Conservation (phyloP, 805 yeast genomes). For the Ogataea wickerhamii region DNA sequence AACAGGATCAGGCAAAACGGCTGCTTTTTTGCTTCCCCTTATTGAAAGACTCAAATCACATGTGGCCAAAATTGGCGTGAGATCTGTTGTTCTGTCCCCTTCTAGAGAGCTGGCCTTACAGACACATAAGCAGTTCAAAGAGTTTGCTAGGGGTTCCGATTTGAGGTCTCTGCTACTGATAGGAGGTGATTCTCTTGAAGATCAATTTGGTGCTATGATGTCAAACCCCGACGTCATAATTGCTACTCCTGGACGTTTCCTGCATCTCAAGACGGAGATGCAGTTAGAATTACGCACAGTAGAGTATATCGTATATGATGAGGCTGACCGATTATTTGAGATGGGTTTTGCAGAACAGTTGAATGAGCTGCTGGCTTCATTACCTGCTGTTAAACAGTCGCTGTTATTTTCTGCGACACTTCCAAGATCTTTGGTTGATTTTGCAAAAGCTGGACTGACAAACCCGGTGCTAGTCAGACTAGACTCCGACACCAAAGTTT, state of each 20-base stretch:
- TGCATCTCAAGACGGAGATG: conserved; percentile 97
- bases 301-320: conserved; percentile 93
- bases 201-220: conserved; percentile 91
- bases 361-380: conserved; percentile 78
- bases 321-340: conserved; percentile 94
- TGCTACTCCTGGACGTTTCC: conserved; percentile 96
- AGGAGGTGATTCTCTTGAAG: conserved; percentile 99
- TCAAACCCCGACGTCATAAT: conserved; percentile 89
- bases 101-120: conserved; percentile 95
- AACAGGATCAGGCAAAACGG: conserved; percentile 98
- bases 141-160: conserved; percentile 80
- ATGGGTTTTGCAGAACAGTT: conserved; percentile 94
- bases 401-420: conserved; percentile 91
- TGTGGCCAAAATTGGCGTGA: conserved; percentile 79
- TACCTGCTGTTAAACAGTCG: conserved; percentile 83
- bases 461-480: conserved; percentile 90
- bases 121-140: conserved; percentile 84
- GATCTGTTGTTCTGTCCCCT: conserved; percentile 89
- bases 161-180: conserved; percentile 76
- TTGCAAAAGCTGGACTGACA: conserved; percentile 93
- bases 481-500: conserved; percentile 88
- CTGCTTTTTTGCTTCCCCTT: conserved; percentile 90
- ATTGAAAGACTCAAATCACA: conserved; percentile 81
- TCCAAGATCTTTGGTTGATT: conserved; percentile 88
- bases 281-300: conserved; percentile 73